Evolutionary conservation across 2,329 filamentous ascomycete species (phyloP), one percentile per base, ranked within the genome.

Genomic region (Lasiodiplodia theobromae): DNA sequence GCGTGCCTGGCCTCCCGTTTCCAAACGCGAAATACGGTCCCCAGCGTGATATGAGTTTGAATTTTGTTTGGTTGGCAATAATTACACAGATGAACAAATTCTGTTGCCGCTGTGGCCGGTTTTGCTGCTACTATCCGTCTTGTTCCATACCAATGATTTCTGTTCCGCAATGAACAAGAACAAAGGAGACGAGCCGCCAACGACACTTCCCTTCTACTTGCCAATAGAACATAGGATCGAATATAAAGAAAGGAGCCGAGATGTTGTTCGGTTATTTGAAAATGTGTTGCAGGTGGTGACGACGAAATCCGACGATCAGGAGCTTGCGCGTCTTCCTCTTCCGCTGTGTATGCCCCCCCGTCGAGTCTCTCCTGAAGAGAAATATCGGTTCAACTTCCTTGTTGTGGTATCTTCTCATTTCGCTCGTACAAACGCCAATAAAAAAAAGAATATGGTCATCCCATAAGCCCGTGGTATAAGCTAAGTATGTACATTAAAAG

Each of bases 401-500:
- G 38, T 34, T 52, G 63, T 66, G 63, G 63, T 66, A 66, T 67
- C 52, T 57, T 67, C 64, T 58, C 64, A 57, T 67, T 37, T 67
- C 28, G 53, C 53, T 67, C 65, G 28, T 67, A 67, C 40, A 67
- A 67, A 58, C 65, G 65, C 53, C 65, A 11, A 52, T 25, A 40
- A 58, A 60, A n/a, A 34, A 38, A 12, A 47, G 49, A 49, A 40
- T 49, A 31, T 25, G 16, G 23, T 63, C 58, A 63, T 63, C 44
- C 58, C 40, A 64, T 52, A 64, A 38, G 60, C 40, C 60, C 60
- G 44, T 64, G 60, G 60, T 64, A 64, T 64, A 53, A 52, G 60
- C 60, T 40, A 64, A 64, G 47, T 67, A 67, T 67, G 65, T 67
- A 67, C 65, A 67, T 67, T 67, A 67, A 34, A 66, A 52, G 47